Percentiles rank a stretch among this genome's conserved stretches.
Conservation (phyloP, 148 eudicot species). For the Camellia sinensis region DNA sequence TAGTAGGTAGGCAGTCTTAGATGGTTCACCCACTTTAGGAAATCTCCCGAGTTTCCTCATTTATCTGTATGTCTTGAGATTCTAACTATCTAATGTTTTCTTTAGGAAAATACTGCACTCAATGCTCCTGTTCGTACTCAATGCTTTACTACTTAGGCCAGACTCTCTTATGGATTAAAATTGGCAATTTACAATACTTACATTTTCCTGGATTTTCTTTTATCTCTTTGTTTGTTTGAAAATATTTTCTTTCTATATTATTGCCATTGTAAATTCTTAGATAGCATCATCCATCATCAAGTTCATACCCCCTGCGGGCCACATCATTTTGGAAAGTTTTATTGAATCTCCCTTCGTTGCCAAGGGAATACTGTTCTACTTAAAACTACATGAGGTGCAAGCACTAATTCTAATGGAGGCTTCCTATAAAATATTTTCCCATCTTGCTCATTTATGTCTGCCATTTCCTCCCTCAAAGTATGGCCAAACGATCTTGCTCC, state of each 20-base stretch:
- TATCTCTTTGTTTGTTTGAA: background rate
- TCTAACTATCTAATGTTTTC: no score
- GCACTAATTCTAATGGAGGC: background rate
- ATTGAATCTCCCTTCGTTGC: background rate
- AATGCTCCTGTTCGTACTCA: no score
- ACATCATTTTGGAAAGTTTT: background rate
- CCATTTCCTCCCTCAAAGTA: background rate
- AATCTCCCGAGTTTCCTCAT: background rate
- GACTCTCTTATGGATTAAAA: no score
- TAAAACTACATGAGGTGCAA: background rate
- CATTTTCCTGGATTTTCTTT: background rate
- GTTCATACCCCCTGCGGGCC: background rate
- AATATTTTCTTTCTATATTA: background rate
- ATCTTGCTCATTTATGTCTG: no score
- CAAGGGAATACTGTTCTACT: background rate
- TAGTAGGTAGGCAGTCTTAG: no score
- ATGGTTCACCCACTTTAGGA: background rate
- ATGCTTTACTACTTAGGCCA: no score
- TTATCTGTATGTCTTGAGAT: no score
- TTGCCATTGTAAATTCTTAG: background rate
- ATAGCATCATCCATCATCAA: background rate
- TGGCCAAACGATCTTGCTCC: background rate
- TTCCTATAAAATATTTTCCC: no score
- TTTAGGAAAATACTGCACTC: no score
- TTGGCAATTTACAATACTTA: no score